Evolutionary conservation across 139 green algal genomes (phyloP).

Genomic region (Edaphochlamys debaryana): DNA sequence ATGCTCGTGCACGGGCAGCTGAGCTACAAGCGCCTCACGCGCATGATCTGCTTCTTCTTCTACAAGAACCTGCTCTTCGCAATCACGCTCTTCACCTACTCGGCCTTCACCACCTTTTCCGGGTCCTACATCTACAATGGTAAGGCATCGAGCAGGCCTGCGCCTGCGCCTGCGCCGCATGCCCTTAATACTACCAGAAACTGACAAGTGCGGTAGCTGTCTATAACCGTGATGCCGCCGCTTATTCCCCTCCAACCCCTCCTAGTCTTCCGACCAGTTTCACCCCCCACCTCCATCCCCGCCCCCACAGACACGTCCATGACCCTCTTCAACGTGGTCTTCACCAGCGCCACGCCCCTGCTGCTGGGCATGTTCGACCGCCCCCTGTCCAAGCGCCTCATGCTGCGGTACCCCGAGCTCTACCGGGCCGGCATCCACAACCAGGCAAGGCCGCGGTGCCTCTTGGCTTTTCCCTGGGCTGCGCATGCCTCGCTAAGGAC

Average conservation of each 20-base stretch:
- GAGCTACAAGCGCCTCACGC: conserved; percentile 87
- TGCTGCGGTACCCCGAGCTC: conserved; percentile 54
- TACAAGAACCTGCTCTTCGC: conserved; percentile 91
- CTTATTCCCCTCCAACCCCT: too few species aligned
- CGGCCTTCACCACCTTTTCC: conserved; percentile 70
- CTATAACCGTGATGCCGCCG: too few species aligned
- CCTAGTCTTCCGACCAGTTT: too few species aligned
- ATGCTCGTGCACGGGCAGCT: conserved; percentile 86
- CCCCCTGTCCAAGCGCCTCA: conserved; percentile 61
- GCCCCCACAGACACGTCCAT: conserved; percentile 3
- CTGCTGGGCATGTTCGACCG: conserved; percentile 72
- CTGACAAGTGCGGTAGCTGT: neutral
- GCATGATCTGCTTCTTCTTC: conserved; percentile 80
- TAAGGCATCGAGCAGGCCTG: neutral
- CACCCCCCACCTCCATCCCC: neutral
- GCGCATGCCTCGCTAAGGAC: too few species aligned
- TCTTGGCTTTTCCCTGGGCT: too few species aligned
- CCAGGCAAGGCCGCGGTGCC: too few species aligned
- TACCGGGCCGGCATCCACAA: too few species aligned
- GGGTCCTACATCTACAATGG: conserved; percentile 78
- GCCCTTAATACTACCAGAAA: neutral
- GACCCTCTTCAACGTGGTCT: conserved; percentile 78
- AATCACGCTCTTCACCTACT: conserved; percentile 81
- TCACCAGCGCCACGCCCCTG: conserved; percentile 72
- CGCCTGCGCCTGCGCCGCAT: too few species aligned